A percentile compares a stretch with the other conserved stretches of the same genome.
Conservation (phyloP, 106 monocot genomes). For the Phalaenopsis aphrodite region DNA sequence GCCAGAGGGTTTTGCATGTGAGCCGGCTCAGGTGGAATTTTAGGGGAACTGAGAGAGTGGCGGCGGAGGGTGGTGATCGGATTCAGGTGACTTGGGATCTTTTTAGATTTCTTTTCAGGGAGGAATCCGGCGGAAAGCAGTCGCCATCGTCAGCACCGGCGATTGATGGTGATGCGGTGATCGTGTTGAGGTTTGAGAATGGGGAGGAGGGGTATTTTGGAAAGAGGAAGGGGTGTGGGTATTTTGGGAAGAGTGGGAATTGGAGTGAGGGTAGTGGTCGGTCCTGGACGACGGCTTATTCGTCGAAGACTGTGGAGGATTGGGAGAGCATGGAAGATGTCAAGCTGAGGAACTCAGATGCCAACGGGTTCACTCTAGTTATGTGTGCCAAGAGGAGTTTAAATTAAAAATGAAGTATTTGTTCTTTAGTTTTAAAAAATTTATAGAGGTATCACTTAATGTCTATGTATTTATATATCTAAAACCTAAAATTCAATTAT, state of each 20-base stretch:
- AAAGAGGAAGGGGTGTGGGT: not conserved
- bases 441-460: too few species aligned
- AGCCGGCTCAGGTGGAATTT: slow-evolving; percentile 2
- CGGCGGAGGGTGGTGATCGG: not conserved
- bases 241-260: not conserved
- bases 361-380: not conserved
- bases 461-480: too few species aligned
- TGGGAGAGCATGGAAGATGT: not conserved
- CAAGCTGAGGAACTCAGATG: not conserved
- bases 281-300: not conserved
- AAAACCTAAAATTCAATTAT: too few species aligned
- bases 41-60: not conserved
- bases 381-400: not conserved
- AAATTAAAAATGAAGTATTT: not conserved
- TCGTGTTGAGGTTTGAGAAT: not conserved
- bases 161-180: slow-evolving; percentile 1
- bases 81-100: slow-evolving; percentile 5
- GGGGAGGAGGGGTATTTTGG: not conserved
- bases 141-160: not conserved
- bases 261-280: not conserved
- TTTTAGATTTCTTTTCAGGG: not conserved
- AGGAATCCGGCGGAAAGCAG: not conserved
- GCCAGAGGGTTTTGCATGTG: not conserved
- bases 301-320: not conserved
- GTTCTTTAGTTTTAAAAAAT: too few species aligned